Evolutionary conservation across 257 asterid genomes (phyloP), one percentile per base, ranked within the genome.

Genomic region (Avicennia marina): DNA sequence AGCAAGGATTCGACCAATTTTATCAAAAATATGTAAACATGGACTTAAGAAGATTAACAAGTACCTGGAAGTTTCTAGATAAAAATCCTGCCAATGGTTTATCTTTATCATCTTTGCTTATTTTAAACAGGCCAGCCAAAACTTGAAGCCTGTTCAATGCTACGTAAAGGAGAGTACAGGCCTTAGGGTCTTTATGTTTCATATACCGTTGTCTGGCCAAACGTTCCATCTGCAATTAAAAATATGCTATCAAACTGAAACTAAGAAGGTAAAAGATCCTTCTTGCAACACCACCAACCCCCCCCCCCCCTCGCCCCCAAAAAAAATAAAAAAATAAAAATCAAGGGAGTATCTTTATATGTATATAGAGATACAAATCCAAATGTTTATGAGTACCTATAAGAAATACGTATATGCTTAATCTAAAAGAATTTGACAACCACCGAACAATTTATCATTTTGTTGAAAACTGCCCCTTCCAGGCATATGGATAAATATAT

Each of bases 51-150:
- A 49, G 29, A 68, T 24, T 25, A 48, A 24, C n/a, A 40, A 19
- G 43, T 82, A 91, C 98, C 98, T 91, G 89, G 72, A 91, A 91
- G 79, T 91, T 84, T 67, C 98, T 88, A 22, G 80, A 72, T 19
- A 91, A 82, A 71, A 88, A 91, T 57, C 74, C 95, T 19, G 83
- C 95, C 78, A 89, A 69, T 56, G 88, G 95, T 71, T 81, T 88
- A 76, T 91, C 97, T 75, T 82, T 91, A 9, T 88, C 97, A 32
- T 91, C 94, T 82, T 78, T 91, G 85, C 97, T 91, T 59, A 91
- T 80, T 77, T 83, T 91, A 70, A 88, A 91, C 73, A 91, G 95
- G 62, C 97, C 97, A 64, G 86, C 84, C 80, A 88, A 75, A 72
- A 91, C 98, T 80, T 91, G 95, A 72, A 81, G 76, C 83, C 97